phyloP scores from a whole-genome alignment of 2,329 filamentous ascomycete species.

The Xylaria sp. region DNA sequence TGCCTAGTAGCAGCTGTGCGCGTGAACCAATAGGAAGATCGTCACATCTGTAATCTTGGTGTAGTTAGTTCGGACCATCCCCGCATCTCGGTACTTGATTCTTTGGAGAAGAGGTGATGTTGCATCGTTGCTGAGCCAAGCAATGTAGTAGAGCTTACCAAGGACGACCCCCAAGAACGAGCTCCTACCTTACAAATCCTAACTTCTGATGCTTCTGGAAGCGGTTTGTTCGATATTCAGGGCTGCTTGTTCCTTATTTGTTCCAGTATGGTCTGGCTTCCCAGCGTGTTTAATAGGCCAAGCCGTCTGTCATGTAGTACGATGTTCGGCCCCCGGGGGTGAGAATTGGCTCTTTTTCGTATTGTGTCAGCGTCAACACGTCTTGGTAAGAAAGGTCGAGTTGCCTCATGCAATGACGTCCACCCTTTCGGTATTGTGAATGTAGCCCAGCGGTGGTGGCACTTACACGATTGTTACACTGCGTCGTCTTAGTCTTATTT shows the following conservation, averaged over 20 bases:
- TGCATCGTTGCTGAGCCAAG: conserved; percentile 13
- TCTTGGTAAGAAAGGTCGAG: not conserved
- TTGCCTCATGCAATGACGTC: not conserved
- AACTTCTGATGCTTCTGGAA: not conserved
- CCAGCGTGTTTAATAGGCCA: not conserved
- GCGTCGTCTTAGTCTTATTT: too few species aligned
- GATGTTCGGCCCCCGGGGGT: not conserved
- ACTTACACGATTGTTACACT: too few species aligned
- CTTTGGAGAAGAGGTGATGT: not conserved
- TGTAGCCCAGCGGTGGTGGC: too few species aligned
- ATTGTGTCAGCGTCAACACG: not conserved
- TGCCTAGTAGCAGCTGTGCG: not conserved
- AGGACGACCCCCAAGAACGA: not conserved
- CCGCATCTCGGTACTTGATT: conserved; percentile 47
- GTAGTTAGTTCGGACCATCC: conserved; percentile 27
- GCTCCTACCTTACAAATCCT: too few species aligned
- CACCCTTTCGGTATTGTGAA: not conserved
- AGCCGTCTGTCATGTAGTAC: not conserved
- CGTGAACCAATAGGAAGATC: conserved; percentile 31
- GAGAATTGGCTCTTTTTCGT: not conserved
- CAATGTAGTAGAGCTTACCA: not conserved
- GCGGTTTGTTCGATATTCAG: not conserved
- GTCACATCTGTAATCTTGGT: conserved; percentile 25
- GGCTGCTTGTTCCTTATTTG: not conserved
- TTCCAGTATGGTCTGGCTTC: not conserved